Evolutionary conservation across 352 stramenopile species (phyloP).

Genomic region (Globisporangium rhizosaccharum): DNA sequence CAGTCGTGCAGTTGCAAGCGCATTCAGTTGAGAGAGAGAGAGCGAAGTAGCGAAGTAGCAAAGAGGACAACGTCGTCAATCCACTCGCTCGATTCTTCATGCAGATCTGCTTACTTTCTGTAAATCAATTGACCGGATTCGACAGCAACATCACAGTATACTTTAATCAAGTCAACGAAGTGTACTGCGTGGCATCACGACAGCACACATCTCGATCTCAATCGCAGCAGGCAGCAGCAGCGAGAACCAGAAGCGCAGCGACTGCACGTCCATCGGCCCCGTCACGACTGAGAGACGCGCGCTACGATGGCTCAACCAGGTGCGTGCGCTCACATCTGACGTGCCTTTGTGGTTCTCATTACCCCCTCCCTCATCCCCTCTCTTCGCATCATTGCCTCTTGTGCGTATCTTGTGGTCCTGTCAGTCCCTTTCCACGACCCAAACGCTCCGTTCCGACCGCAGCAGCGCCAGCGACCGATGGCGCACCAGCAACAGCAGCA

Average conservation of each 20-base stretch:
- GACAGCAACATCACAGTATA: too few relatives aligned
- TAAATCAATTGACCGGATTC: too few relatives aligned
- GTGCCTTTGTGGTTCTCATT: background rate
- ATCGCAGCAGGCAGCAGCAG: background rate
- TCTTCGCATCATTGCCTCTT: background rate
- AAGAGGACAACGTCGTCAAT: too few relatives aligned
- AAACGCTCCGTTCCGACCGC: constrained; percentile 30
- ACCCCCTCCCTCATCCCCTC: background rate
- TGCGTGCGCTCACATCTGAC: background rate
- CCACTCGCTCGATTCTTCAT: background rate
- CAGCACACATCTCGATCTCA: background rate
- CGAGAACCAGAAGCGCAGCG: background rate
- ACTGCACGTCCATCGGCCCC: background rate
- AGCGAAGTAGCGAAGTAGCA: background rate
- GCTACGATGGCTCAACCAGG: constrained; percentile 27
- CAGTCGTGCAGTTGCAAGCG: background rate
- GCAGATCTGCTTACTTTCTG: background rate
- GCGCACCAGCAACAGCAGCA: background rate
- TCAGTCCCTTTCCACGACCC: constrained; percentile 56
- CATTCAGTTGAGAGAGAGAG: background rate
- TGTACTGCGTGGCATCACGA: too few relatives aligned
- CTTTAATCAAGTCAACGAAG: too few relatives aligned
- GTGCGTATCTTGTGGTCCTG: background rate
- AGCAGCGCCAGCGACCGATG: constrained; percentile 34
- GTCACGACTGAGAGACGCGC: background rate